phyloP scores from a whole-genome alignment of 208 protist genomes.

The Leishmania tropica region DNA sequence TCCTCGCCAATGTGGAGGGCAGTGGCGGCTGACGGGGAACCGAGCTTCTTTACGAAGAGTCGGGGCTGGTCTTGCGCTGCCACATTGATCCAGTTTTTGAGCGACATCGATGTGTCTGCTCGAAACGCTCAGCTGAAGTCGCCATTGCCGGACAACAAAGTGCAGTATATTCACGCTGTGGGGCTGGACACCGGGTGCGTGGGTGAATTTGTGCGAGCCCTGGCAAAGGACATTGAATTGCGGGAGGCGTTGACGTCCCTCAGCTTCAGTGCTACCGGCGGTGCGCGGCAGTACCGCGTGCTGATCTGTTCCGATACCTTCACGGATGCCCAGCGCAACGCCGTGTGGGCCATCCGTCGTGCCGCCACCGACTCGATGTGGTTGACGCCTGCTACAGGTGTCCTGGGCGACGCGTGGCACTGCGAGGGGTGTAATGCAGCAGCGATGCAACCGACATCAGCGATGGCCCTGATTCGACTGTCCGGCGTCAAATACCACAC shows the following conservation, averaged over 20 bases:
- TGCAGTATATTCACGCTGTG: slow-evolving; percentile 33
- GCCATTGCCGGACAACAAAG: background rate
- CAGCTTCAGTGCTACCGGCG: background rate
- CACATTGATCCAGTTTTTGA: slow-evolving; percentile 45
- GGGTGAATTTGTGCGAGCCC: slow-evolving; percentile 23
- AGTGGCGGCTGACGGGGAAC: background rate
- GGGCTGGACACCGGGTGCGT: slow-evolving; percentile 28
- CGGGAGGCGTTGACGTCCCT: background rate
- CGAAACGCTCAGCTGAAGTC: slow-evolving; percentile 3
- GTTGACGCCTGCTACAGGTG: slow-evolving; percentile 36
- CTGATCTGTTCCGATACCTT: slow-evolving; percentile 60
- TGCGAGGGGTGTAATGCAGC: slow-evolving; percentile 15
- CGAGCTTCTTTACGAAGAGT: slow-evolving; percentile 1
- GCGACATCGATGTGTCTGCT: slow-evolving; percentile 19
- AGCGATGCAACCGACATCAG: background rate
- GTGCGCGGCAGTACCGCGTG: slow-evolving; percentile 36
- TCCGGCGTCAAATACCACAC: slow-evolving; percentile 59
- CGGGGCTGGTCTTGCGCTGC: slow-evolving; percentile 32
- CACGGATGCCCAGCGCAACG: slow-evolving; percentile 43
- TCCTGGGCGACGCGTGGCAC: slow-evolving; percentile 50
- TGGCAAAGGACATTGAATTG: slow-evolving; percentile 4
- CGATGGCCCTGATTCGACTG: slow-evolving; percentile 31
- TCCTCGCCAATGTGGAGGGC: background rate
- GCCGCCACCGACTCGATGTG: slow-evolving; percentile 3
- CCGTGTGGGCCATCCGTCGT: slow-evolving; percentile 55